Base-by-base conservation (phyloP, 1,139 yeast genomes). In the Pichia cactophila region DNA sequence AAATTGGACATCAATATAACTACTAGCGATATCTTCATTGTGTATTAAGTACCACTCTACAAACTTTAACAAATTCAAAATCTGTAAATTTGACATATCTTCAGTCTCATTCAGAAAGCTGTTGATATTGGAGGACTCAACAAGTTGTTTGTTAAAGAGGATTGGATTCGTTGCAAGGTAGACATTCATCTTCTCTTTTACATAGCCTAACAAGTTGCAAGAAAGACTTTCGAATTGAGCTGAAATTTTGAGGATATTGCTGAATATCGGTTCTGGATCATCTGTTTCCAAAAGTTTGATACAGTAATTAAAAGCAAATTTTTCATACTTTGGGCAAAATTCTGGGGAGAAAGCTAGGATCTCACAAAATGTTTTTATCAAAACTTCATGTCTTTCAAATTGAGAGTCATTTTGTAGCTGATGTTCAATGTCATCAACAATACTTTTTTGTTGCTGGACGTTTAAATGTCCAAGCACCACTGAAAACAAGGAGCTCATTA, bases 361-460 rank as follows among this genome's bases (percentile, higher is more conserved):
- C 35, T 73, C 77, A 57, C 71, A 67, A 35, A 74, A 63, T 1
- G 68, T 65, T 11, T 59, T 50, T 58, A 64, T 26, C 56, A 63
- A 48, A 1, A 49, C 42, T 11, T 43, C 31, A 33, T 49, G 50
- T 11, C 26, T 36, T 26, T 41, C 44, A 28, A 37, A 29, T 5
- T 47, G 39, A 17, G 33, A 8, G 16, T 35, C 23, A 23, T 23
- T 16, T 43, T 43, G 33, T 33, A 47, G 35, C 45, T 41, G 33
- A 11, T 39, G 23, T 20, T 47, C 43, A 10, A 52, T 36, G 31
- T 51, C 48, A 44, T 42, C 12, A 16, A 50, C 41, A 39, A 58
- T 49, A 3, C n/a, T 29, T 5, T 54, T 53, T 50, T 65, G 66
- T 44, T 68, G 57, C 1, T 43, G 36, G 1, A 33, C 16, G 16